phyloP scores from a whole-genome alignment of 2,329 filamentous ascomycete genomes.

The Coniella vitis region DNA sequence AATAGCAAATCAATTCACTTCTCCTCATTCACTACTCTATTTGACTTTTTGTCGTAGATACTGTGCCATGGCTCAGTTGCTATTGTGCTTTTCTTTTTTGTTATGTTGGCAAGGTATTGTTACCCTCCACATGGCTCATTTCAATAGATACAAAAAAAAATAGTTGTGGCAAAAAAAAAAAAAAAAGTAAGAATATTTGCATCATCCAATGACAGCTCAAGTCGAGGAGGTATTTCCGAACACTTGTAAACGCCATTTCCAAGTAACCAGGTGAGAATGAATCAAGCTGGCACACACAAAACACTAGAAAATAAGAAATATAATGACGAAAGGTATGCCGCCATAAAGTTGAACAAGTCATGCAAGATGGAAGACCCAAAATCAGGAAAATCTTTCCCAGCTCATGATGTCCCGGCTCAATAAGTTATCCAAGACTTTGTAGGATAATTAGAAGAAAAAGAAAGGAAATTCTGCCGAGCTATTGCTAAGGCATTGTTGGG shows the following conservation, averaged over 20 bases:
- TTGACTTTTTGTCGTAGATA: too few relatives aligned
- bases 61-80: too few relatives aligned
- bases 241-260: conserved; percentile 6
- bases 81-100: neutral
- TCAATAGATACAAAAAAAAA: neutral
- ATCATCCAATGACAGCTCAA: neutral
- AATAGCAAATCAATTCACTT: too few relatives aligned
- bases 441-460: neutral
- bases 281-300: neutral
- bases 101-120: neutral
- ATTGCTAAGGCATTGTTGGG: neutral
- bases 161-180: neutral
- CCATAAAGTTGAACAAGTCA: neutral
- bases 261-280: neutral
- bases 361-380: too few relatives aligned
- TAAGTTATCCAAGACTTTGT: conserved; percentile 1
- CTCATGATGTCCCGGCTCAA: neutral
- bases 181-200: neutral
- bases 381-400: neutral
- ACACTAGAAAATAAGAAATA: conserved; percentile 2
- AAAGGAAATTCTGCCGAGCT: neutral
- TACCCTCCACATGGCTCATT: conserved; percentile 9
- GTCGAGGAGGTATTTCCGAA: conserved; percentile 6
- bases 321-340: neutral
- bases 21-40: too few relatives aligned